phyloP scores from a whole-genome alignment of 1,284 basidiomycete species.

The Ustilago bromivora region DNA sequence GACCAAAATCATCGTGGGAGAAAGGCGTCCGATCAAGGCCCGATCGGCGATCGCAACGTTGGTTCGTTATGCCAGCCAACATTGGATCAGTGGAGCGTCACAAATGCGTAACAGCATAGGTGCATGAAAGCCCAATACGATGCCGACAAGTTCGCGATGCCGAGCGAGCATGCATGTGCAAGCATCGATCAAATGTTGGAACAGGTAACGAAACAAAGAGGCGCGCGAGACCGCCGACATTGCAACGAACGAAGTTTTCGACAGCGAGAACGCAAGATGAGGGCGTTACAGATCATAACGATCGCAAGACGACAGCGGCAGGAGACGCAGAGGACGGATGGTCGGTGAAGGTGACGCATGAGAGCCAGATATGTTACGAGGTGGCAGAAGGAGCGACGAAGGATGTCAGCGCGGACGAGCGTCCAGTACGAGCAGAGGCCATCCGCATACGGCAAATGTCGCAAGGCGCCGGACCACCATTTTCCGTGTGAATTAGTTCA shows the following conservation, averaged over 20 bases:
- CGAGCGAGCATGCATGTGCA: neutral
- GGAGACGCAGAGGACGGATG: neutral
- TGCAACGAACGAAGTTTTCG: neutral
- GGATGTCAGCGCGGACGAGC: neutral
- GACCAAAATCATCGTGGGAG: neutral
- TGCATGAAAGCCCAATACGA: neutral
- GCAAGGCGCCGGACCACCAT: neutral
- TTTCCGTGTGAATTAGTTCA: neutral
- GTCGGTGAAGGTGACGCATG: neutral
- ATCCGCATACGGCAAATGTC: neutral
- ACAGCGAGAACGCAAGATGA: neutral
- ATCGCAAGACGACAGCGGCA: neutral
- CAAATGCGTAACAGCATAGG: neutral
- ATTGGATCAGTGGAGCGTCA: neutral
- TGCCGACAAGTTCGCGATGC: too few relatives aligned
- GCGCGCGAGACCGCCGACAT: neutral
- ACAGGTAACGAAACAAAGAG: too few relatives aligned
- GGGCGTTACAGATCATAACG: neutral
- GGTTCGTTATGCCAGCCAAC: neutral
- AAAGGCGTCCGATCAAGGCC: constrained; percentile 4
- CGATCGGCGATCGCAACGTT: constrained; percentile 1
- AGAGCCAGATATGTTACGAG: neutral
- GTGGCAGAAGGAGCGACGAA: neutral
- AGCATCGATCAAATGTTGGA: neutral
- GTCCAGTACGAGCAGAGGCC: neutral